Evolutionary conservation across 352 stramenopile species (phyloP).

Genomic region (Aphanomyces invadans): DNA sequence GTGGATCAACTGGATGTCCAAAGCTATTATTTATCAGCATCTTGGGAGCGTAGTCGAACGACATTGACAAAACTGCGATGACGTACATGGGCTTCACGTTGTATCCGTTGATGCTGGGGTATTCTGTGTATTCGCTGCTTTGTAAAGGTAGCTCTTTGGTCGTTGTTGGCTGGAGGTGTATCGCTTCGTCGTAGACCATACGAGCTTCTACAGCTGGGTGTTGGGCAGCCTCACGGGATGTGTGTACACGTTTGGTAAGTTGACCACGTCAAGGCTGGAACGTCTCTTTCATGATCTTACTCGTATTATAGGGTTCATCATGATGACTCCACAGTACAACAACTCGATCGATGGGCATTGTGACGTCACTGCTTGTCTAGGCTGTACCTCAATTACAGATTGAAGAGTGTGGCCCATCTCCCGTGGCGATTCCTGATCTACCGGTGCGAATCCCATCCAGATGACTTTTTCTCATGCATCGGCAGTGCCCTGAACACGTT

Average conservation of each 20-base stretch:
- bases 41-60: constrained; percentile 45
- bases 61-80: constrained; percentile 77
- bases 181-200: constrained; percentile 35
- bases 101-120: constrained; percentile 64
- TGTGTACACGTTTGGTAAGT: constrained; percentile 77
- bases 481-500: constrained; percentile 89
- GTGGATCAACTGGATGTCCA: no score
- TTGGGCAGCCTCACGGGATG: constrained; percentile 79
- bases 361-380: constrained; percentile 25
- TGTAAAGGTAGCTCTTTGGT: constrained; percentile 34
- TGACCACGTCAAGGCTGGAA: no score
- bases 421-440: constrained; percentile 95
- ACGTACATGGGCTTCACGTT: constrained; percentile 74
- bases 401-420: constrained; percentile 86
- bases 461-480: no score
- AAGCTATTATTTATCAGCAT: no score
- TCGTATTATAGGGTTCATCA: constrained; percentile 55
- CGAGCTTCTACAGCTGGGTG: constrained; percentile 76
- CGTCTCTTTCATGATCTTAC: no score
- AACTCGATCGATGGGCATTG: neutral
- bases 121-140: constrained; percentile 72
- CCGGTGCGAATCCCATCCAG: constrained; percentile 39
- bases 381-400: constrained; percentile 90
- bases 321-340: constrained; percentile 74
- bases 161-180: neutral